phyloP scores from a whole-genome alignment of 2,329 filamentous ascomycete species.

The Allantophomopsis lycopodina region DNA sequence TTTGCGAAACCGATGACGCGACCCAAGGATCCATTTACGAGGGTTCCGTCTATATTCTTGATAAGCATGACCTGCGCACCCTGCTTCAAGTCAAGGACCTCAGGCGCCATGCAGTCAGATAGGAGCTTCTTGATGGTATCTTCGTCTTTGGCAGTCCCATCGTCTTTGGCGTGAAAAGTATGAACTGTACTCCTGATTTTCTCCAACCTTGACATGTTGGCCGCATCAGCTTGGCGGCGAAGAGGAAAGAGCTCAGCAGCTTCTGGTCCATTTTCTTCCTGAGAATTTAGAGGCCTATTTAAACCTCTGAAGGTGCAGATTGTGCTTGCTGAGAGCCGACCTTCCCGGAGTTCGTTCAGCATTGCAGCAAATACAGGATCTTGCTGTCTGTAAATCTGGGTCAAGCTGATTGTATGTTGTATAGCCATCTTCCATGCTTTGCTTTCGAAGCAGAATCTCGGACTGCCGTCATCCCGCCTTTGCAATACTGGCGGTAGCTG shows the following conservation, averaged over 20 bases:
- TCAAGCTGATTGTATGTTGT: conserved; percentile 10
- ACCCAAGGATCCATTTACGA: conserved; percentile 16
- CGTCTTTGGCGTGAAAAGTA: neutral
- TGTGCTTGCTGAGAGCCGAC: conserved; percentile 5
- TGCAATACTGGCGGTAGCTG: conserved; percentile 16
- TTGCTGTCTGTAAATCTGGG: conserved; percentile 16
- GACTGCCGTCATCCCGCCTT: conserved; percentile 31
- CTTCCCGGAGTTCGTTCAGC: conserved; percentile 14
- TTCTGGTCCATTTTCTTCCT: conserved; percentile 60
- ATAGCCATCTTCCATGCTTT: conserved; percentile 10
- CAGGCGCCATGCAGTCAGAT: conserved; percentile 7
- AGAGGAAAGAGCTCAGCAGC: conserved; percentile 59
- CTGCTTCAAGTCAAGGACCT: conserved; percentile 8
- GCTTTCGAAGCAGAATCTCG: conserved; percentile 10
- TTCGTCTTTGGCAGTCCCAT: conserved; percentile 3
- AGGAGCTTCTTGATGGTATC: conserved; percentile 6
- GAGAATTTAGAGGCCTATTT: conserved; percentile 3
- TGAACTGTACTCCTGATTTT: conserved; percentile 3
- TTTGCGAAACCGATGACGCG: conserved; percentile 10
- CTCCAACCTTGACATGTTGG: conserved; percentile 5
- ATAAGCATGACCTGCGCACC: conserved; percentile 15
- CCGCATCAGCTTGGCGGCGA: conserved; percentile 6
- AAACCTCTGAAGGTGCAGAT: neutral
- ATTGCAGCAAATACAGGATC: conserved; percentile 11
- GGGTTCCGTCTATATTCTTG: conserved; percentile 6